Evolutionary conservation across 805 yeast genomes (phyloP), one percentile per base, ranked within the genome.

Genomic region (Candida taoyuanica): DNA sequence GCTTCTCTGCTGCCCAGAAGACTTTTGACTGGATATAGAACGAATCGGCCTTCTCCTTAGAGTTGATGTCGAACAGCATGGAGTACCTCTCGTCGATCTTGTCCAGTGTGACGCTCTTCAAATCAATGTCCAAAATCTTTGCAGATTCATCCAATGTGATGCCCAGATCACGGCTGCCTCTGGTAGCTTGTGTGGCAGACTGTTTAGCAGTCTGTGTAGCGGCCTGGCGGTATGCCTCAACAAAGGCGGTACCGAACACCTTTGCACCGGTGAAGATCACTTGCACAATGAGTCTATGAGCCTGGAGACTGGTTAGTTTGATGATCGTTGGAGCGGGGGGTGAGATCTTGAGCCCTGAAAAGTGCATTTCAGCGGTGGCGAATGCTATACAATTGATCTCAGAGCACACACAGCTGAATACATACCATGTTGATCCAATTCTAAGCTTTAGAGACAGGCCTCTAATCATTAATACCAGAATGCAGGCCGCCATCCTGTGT

Each of bases 221-320:
- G 2, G 95, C 95, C 65, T 93, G 98, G 55, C 81, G 84, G 71
- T 91, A 93, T 0, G 98, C 98, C 60, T 88, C 95, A n/a, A 87
- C 73, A 60, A 93, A 93, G 0, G 98, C 98, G 52, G 85, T 77
- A 40, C 98, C 97, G 58, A 93, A 88, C 21, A 91, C 98, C 51
- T 86, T 81, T 5, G 97, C 94, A 40, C 98, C 98, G 8, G 98
- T 89, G 55, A 89, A 76, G 34, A 88, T 73, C 47, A 93, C 96
- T 63, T 85, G 91, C 48, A 85, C 86, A 39, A 91, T 58, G 41
- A 94, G 73, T 69, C 97, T 78, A 62, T 93, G 96, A 46, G 98
- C 98, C 97, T 50, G 18, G 16, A 9, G 18, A 18, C 8, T 12
- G 30, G 14, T 25, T 9, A 17, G 7, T 21, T 29, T 34, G 21